phyloP scores from a whole-genome alignment of 352 stramenopile genomes.

The Phytophthora sansomeana region DNA sequence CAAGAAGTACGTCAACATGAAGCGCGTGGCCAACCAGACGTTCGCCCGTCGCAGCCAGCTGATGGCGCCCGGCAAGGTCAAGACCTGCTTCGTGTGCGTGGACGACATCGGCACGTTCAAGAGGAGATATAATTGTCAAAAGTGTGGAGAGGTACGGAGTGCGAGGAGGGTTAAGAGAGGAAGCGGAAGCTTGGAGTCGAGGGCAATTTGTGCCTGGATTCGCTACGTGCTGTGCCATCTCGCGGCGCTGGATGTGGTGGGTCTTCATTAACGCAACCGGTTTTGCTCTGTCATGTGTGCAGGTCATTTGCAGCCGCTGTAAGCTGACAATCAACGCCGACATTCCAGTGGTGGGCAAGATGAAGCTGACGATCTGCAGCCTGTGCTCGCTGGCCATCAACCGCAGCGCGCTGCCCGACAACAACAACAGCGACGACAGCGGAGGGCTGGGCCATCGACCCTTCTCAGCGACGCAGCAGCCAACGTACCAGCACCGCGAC shows the following conservation, averaged over 20 bases:
- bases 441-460: constrained; percentile 45
- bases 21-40: constrained; percentile 76
- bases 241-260: constrained; percentile 1
- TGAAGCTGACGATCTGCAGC: constrained; percentile 89
- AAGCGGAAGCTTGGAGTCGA: background rate
- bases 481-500: constrained; percentile 38
- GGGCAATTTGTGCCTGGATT: background rate
- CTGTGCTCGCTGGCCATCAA: constrained; percentile 83
- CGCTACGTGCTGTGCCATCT: constrained; percentile 15
- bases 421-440: constrained; percentile 47
- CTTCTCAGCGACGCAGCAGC: constrained; percentile 53
- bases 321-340: constrained; percentile 83
- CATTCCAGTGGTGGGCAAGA: constrained; percentile 83
- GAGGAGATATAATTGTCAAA: constrained; percentile 86
- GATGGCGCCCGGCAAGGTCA: constrained; percentile 71
- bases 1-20: constrained; percentile 87
- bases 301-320: constrained; percentile 77
- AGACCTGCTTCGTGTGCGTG: constrained; percentile 84
- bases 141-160: constrained; percentile 79
- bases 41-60: constrained; percentile 74
- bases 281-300: constrained; percentile 6
- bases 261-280: constrained; percentile 24
- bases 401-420: constrained; percentile 64
- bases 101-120: constrained; percentile 85
- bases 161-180: too few species aligned